A percentile compares a stretch with the other conserved stretches of the same genome.
These are phyloP conservation scores for Bassia scoparia DNA, from an alignment of 148 eudicot genomes.

Conservation along the genomic window DNA sequence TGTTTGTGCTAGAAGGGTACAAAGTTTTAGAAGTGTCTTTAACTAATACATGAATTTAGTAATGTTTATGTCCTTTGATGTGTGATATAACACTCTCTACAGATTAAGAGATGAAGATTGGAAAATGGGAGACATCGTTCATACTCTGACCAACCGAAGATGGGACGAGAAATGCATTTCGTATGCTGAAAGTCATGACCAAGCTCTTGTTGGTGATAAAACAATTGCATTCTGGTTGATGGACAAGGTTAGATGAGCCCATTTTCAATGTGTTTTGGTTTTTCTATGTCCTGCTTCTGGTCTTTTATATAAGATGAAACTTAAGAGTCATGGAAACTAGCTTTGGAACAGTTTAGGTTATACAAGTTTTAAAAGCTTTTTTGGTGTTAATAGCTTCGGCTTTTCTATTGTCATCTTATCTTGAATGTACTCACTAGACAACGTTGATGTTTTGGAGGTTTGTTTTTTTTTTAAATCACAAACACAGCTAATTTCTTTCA, in stretches of 20 bases:
- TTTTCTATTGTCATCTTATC: background rate
- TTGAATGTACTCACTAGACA: background rate
- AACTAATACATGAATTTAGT: background rate
- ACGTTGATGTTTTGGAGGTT: background rate
- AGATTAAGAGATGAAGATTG: conserved; percentile 94
- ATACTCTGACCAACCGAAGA: conserved; percentile 84
- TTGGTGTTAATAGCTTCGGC: background rate
- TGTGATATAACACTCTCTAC: conserved; percentile 15
- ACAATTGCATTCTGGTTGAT: conserved; percentile 99
- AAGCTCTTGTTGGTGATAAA: conserved; percentile 98
- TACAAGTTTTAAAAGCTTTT: background rate
- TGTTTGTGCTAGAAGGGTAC: background rate
- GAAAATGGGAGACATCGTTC: conserved; percentile 84
- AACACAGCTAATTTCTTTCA: background rate
- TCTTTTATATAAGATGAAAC: background rate
- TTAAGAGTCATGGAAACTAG: conserved; percentile 1
- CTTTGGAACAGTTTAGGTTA: background rate
- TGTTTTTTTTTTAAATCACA: no score
- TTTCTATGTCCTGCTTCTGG: background rate
- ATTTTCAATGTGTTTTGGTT: background rate
- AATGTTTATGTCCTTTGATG: conserved; percentile 8
- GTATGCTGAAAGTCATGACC: conserved; percentile 99
- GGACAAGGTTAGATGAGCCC: conserved; percentile 72
- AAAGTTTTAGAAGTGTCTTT: background rate
- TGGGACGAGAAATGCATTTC: conserved; percentile 86